A percentile compares a stretch with the other conserved stretches of the same genome.
Evolutionary conservation across 306 rosid genomes (phyloP).

Genomic region (Trifolium pratense): DNA sequence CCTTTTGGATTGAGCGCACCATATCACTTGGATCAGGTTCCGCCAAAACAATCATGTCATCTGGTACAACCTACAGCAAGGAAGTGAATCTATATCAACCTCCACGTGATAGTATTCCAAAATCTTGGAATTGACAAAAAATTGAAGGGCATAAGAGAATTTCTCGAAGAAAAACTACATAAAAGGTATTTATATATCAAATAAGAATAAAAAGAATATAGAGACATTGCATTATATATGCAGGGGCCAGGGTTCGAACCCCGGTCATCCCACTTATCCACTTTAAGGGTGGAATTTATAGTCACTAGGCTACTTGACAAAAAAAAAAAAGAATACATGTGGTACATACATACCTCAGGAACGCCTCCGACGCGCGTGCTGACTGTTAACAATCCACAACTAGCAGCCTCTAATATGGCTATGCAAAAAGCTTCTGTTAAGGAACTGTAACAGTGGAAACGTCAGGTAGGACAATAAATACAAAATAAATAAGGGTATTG

Average conservation of each 20-base stretch:
- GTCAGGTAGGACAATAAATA: conserved; percentile 7
- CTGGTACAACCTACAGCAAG: conserved; percentile 82
- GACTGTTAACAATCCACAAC: conserved; percentile 95
- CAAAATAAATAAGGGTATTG: too few species aligned
- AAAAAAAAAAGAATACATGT: too few species aligned
- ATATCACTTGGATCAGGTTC: conserved; percentile 89
- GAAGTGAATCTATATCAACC: conserved; percentile 35
- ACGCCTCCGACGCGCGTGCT: conserved; percentile 96
- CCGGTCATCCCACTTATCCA: too few species aligned
- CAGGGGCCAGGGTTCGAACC: too few species aligned
- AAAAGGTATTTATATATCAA: conserved; percentile 9
- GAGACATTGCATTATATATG: too few species aligned
- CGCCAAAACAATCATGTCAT: conserved; percentile 90
- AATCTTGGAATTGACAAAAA: conserved; percentile 9
- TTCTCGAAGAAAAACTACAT: conserved; percentile 32
- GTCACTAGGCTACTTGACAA: too few species aligned
- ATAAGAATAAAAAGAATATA: conserved; percentile 19
- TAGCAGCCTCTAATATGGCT: conserved; percentile 97
- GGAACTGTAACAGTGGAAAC: conserved; percentile 60
- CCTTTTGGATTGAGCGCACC: conserved; percentile 77
- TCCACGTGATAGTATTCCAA: conserved; percentile 3
- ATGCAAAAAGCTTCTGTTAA: conserved; percentile 97
- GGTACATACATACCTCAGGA: conserved; percentile 77
- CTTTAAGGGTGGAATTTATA: too few species aligned
- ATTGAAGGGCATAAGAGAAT: background rate